Conservation (phyloP, 2,329 filamentous ascomycete species). For the Sodiomyces alkalinus region DNA sequence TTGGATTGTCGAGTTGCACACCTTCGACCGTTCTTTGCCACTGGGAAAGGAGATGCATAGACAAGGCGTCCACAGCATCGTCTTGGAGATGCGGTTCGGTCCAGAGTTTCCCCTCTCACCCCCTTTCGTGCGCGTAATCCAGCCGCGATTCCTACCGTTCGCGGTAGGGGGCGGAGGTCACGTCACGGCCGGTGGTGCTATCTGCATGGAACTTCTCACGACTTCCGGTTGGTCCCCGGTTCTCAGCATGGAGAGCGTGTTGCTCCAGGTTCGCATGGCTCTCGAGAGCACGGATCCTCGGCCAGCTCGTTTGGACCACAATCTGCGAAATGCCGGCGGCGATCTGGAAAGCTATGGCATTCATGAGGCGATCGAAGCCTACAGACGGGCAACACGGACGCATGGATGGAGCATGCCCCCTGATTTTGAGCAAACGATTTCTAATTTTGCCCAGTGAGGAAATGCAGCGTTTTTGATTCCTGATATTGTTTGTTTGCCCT, state of each 20-base stretch:
- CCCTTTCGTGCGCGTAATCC: constrained; percentile 71
- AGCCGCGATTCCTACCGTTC: constrained; percentile 65
- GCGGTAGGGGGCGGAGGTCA: constrained; percentile 65
- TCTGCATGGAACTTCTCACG: constrained; percentile 75
- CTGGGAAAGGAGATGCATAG: constrained; percentile 61
- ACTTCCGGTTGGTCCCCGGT: constrained; percentile 68
- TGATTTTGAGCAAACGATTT: constrained; percentile 38
- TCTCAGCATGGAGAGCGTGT: constrained; percentile 59
- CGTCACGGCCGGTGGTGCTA: constrained; percentile 68
- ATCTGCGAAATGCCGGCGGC: background rate
- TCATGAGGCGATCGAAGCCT: constrained; percentile 59
- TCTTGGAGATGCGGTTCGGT: constrained; percentile 72
- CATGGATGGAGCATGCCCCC: constrained; percentile 63
- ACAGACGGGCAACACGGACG: constrained; percentile 28
- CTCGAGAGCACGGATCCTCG: constrained; percentile 51
- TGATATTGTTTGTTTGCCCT: no score
- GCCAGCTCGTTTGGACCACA: constrained; percentile 50
- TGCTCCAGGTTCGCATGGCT: constrained; percentile 68
- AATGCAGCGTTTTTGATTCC: no score
- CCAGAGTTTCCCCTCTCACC: constrained; percentile 61
- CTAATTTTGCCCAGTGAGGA: no score
- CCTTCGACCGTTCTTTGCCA: constrained; percentile 54
- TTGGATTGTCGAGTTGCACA: constrained; percentile 84
- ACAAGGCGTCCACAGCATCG: constrained; percentile 46
- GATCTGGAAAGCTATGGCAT: constrained; percentile 42